Base-by-base conservation (phyloP, 306 rosid genomes). In the Prosopis cineraria region DNA sequence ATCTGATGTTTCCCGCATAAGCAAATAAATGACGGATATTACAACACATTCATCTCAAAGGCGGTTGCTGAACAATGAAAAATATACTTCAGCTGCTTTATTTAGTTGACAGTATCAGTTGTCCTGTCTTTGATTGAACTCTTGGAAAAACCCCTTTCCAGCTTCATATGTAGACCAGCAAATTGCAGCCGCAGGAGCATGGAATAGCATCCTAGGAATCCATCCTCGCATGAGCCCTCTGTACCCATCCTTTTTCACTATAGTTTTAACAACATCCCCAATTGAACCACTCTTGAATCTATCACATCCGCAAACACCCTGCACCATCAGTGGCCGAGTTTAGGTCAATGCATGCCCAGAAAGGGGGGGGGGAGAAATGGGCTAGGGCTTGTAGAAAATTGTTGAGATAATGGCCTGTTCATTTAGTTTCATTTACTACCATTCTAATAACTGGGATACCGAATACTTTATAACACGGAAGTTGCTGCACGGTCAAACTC, bases 161-260 rank as follows among this genome's bases (percentile, higher is more conserved):
- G 96, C 96, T 90, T 96, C 99, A 75, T 96, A 96, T 31, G 98
- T 96, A 19, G 99, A 91, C 99, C 99, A 96, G 88, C 94, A 91
- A 72, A 96, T 93, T 19, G 99, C 96, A 34, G 99, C 99, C 11
- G 99, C 99, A 8, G 99, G 99, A 77, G 99, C 93, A 73, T 96
- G 99, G 76, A 96, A 96, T 56, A 96, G 97, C 96, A 89, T 91
- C 87, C 98, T 89, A 25, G 99, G 99, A 80, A 83, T 82, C 99
- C 99, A 96, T 48, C 99, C 99, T 80, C 99, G 83, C 83, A 93
- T 80, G 53, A 96, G 91, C 70, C 99, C 99, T 85, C 75, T 86
- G 71, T 84, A 85, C 70, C 99, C 99, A 52, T 96, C 98, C 83
- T 96, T 93, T 78, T 80, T 83, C 72, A 93, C 43, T 80, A 93